phyloP scores from a whole-genome alignment of 805 yeast species.

The Candida ipomoeae region DNA sequence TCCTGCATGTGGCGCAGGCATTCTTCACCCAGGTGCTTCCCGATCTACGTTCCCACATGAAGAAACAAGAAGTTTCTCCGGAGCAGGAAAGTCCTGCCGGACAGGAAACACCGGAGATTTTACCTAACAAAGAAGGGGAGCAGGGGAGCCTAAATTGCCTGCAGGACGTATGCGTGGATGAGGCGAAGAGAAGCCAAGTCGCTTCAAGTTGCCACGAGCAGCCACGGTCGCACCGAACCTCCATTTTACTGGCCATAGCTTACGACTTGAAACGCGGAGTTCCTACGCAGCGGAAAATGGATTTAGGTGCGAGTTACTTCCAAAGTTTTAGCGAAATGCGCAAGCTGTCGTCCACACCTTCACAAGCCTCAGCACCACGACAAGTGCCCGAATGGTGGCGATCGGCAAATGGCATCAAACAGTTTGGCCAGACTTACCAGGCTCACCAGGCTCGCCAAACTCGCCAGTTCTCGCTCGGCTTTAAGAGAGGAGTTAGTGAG shows the following conservation, averaged over 20 bases:
- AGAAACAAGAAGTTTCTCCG: background rate
- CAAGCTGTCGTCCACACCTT: background rate
- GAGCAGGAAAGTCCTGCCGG: background rate
- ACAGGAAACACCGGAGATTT: background rate
- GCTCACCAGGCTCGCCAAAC: background rate
- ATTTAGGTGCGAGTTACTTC: background rate
- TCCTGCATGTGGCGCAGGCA: slow-evolving; percentile 4
- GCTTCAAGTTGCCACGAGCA: background rate
- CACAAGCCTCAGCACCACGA: background rate
- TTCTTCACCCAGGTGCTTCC: slow-evolving; percentile 7
- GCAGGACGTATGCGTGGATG: background rate
- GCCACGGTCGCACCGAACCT: background rate
- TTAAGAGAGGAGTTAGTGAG: background rate
- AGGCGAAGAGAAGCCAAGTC: background rate
- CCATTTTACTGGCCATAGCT: background rate
- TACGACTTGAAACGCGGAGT: slow-evolving; percentile 4
- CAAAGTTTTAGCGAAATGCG: slow-evolving; percentile 1
- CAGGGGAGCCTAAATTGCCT: background rate
- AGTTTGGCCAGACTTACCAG: background rate
- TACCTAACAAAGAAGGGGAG: background rate
- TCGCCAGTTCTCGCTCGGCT: background rate
- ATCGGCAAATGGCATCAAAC: no score
- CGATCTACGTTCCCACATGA: background rate
- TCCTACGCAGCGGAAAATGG: slow-evolving; percentile 3
- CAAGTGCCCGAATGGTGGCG: background rate